Conservation (phyloP, 2,329 filamentous ascomycete genomes). For the Akanthomyces lecanii region DNA sequence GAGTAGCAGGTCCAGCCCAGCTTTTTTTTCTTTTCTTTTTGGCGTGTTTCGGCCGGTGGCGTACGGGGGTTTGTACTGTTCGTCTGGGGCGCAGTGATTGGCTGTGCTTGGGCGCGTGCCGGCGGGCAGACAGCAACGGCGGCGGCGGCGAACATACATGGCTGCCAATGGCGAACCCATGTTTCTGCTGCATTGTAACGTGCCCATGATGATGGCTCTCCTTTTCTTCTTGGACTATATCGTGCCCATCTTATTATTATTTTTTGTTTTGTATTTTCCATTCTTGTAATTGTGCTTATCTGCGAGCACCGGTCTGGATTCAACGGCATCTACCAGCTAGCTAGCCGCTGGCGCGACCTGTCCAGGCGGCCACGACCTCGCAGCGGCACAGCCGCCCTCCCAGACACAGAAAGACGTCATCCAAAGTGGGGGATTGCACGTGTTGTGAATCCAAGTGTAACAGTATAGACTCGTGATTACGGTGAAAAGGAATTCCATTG, state of each 20-base stretch:
- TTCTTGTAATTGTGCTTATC: too few species aligned
- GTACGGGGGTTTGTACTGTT: not conserved
- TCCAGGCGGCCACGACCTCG: too few species aligned
- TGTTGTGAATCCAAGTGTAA: not conserved
- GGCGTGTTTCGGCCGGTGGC: not conserved
- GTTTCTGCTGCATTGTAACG: not conserved
- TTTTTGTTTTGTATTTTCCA: not conserved
- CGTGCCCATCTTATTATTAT: not conserved
- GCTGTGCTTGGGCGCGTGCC: not conserved
- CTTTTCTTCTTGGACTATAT: not conserved
- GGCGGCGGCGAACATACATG: not conserved
- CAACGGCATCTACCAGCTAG: too few species aligned
- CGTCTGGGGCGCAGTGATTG: not conserved
- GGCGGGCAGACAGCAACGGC: not conserved
- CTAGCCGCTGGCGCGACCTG: too few species aligned
- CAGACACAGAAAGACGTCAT: not conserved
- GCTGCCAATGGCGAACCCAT: not conserved
- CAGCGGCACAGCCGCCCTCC: too few species aligned
- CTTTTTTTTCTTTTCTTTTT: too few species aligned
- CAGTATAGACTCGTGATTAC: not conserved
- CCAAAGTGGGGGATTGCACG: not conserved
- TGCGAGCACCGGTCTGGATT: not conserved
- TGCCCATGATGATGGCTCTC: not conserved
- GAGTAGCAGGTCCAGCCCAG: too few species aligned
- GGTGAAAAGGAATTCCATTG: not conserved